Percentiles rank a stretch among this genome's conserved stretches.
These are phyloP conservation scores for Rubia tinctorum DNA, from an alignment of 305 asterid species.

Conservation along the genomic window DNA sequence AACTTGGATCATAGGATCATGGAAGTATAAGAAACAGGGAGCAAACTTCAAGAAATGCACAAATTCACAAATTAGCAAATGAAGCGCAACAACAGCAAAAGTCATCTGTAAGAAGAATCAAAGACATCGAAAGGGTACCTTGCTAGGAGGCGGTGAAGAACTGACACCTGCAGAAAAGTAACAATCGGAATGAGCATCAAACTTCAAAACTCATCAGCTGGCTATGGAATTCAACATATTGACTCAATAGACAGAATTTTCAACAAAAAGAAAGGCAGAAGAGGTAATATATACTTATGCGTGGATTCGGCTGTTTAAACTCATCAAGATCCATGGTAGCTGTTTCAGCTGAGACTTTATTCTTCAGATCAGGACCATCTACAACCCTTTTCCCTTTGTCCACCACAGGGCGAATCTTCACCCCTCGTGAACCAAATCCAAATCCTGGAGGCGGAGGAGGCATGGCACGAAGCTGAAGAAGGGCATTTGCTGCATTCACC, in stretches of 20 bases:
- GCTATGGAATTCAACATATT: neutral
- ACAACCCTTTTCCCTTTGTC: constrained; percentile 35
- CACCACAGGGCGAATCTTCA: constrained; percentile 32
- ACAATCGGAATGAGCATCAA: neutral
- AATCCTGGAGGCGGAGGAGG: constrained; percentile 20
- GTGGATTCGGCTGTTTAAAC: constrained; percentile 30
- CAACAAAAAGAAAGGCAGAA: neutral
- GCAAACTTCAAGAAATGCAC: neutral
- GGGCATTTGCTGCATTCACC: constrained; percentile 17
- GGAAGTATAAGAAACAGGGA: constrained; percentile 7
- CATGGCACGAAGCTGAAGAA: constrained; percentile 22
- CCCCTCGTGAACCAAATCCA: constrained; percentile 36
- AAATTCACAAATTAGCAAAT: neutral
- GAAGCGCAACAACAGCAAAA: neutral
- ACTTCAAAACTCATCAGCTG: neutral
- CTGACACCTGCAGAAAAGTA: constrained; percentile 39
- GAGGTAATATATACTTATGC: constrained; percentile 34
- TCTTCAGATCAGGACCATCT: constrained; percentile 31
- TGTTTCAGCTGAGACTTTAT: constrained; percentile 78
- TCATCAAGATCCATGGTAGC: constrained; percentile 53
- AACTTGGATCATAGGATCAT: neutral
- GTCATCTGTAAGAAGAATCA: constrained; percentile 5
- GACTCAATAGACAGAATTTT: neutral
- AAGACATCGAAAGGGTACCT: constrained; percentile 37
- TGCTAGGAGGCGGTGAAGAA: constrained; percentile 37